These are phyloP conservation scores for Candida sonorensis DNA, from an alignment of 805 yeast species.

Conservation along the genomic window DNA sequence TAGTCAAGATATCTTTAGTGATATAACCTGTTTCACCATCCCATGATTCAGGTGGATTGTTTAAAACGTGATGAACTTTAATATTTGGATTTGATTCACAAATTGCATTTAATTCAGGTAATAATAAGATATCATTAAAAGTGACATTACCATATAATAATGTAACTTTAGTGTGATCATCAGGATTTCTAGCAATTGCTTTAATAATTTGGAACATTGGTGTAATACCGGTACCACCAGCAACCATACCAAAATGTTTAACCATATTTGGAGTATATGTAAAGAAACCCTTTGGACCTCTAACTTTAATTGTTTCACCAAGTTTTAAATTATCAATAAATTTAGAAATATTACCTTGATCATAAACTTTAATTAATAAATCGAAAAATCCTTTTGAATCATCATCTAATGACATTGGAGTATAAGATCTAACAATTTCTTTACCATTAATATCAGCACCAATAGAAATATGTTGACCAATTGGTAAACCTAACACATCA, in stretches of 20 bases:
- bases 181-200: constrained; percentile 69
- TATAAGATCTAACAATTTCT: constrained; percentile 79
- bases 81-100: constrained; percentile 52
- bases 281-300: constrained; percentile 91
- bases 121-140: constrained; percentile 74
- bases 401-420: constrained; percentile 76
- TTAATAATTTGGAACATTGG: constrained; percentile 93
- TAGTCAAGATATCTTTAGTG: constrained; percentile 63
- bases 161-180: constrained; percentile 68
- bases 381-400: constrained; percentile 79
- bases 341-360: constrained; percentile 77
- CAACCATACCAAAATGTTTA: constrained; percentile 75
- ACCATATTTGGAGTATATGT: constrained; percentile 76
- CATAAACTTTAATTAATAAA: constrained; percentile 78
- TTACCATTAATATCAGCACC: constrained; percentile 71
- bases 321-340: constrained; percentile 62
- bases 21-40: constrained; percentile 72
- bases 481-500: constrained; percentile 79
- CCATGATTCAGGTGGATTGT: constrained; percentile 71
- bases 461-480: constrained; percentile 89
- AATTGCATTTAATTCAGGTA: constrained; percentile 69
- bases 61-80: constrained; percentile 65
- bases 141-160: constrained; percentile 78
- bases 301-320: constrained; percentile 72
- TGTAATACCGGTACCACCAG: constrained; percentile 97